phyloP scores from a whole-genome alignment of 257 asterid genomes.

The Solanum infundibuliforme region DNA sequence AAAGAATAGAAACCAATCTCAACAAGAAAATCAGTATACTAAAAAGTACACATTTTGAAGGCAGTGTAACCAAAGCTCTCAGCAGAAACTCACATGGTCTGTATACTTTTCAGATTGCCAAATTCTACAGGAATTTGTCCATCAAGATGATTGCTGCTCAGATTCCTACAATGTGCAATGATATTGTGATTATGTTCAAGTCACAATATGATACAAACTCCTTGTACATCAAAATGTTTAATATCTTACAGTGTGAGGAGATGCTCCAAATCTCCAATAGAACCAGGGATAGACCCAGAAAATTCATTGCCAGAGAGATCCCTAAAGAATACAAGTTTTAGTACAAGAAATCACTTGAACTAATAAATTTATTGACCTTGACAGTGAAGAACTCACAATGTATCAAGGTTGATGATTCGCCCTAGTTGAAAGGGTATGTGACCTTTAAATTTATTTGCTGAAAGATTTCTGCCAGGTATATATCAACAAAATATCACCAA shows the following conservation, averaged over 20 bases:
- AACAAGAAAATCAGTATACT: neutral
- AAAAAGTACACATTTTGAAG: neutral
- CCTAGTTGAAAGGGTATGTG: constrained; percentile 71
- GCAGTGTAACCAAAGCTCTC: neutral
- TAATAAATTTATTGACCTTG: neutral
- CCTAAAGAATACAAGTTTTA: constrained; percentile 25
- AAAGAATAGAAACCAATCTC: neutral
- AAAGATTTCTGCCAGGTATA: constrained; percentile 53
- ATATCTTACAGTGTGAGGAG: constrained; percentile 73
- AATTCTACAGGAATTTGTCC: constrained; percentile 77
- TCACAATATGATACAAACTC: neutral
- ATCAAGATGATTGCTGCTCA: constrained; percentile 56
- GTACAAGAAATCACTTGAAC: neutral
- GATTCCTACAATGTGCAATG: constrained; percentile 38
- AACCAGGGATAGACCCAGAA: constrained; percentile 71
- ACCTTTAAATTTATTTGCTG: constrained; percentile 72
- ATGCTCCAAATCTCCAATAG: constrained; percentile 93
- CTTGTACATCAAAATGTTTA: neutral
- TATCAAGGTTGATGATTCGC: constrained; percentile 78
- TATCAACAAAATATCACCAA: neutral
- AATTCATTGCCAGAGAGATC: constrained; percentile 82
- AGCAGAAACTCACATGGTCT: constrained; percentile 48
- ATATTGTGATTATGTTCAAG: neutral
- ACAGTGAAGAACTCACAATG: constrained; percentile 45
- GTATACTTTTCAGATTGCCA: constrained; percentile 75